Conservation (phyloP, 192 early-diverging fungal genomes). For the Backusella liffmaniae region DNA sequence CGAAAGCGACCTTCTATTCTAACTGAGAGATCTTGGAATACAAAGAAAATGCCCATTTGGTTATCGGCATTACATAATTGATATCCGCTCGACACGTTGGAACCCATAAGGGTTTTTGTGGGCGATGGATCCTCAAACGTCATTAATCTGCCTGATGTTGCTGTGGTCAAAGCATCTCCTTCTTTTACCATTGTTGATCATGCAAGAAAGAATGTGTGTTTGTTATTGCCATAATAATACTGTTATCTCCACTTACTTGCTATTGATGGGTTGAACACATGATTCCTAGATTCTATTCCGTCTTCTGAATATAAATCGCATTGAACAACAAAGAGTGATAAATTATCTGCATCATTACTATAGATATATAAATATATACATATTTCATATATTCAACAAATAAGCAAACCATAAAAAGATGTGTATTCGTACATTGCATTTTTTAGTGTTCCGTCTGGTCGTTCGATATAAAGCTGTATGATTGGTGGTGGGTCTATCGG, state of each 20-base stretch:
- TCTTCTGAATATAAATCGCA: slow-evolving; percentile 34
- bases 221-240: too few species aligned
- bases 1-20: slow-evolving; percentile 71
- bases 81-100: slow-evolving; percentile 18
- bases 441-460: slow-evolving; percentile 23
- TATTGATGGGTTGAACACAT: slow-evolving; percentile 39
- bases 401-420: too few species aligned
- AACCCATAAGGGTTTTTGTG: slow-evolving; percentile 22
- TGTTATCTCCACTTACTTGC: background rate
- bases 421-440: slow-evolving; percentile 31
- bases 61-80: slow-evolving; percentile 13
- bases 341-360: slow-evolving; percentile 10
- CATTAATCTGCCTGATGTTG: background rate
- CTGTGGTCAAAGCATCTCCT: background rate
- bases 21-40: slow-evolving; percentile 78
- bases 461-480: slow-evolving; percentile 52
- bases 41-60: slow-evolving; percentile 57
- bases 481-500: slow-evolving; percentile 69
- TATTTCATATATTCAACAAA: background rate
- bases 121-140: slow-evolving; percentile 18
- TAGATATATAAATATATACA: slow-evolving; percentile 37
- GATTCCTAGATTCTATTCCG: slow-evolving; percentile 27
- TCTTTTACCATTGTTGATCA: background rate
- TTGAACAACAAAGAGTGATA: slow-evolving; percentile 35
- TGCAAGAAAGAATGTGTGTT: too few species aligned